Evolutionary conservation across 2,329 filamentous ascomycete genomes (phyloP), one percentile per base, ranked within the genome.

Genomic region (Penicillium sp.): DNA sequence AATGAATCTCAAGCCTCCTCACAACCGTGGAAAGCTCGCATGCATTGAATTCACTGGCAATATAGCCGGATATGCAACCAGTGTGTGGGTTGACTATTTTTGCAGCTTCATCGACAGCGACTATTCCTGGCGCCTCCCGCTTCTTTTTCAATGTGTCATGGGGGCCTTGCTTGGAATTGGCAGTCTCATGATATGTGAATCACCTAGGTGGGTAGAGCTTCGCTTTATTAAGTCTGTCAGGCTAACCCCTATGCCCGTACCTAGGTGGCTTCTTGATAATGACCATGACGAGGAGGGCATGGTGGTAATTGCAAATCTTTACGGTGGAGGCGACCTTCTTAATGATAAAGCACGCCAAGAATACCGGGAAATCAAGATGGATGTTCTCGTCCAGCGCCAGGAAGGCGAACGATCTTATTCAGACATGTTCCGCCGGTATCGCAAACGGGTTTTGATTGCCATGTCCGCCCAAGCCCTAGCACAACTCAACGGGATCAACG

Each of bases 41-140:
- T 97, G 93, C 70, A 97, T 99, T 59, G 93, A 99, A 70, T 99
- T 97, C 66, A 92, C 92, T 0, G 93, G 93, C 46, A 99, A 99
- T 72, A 95, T 99, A 56, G 86, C 89, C 53, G 93, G 93, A 28
- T 99, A 99, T 68, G 87, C 92, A 46, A 90, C 89, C 45, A 97
- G 92, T 61, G 92, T 97, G 18, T 99, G 93, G 93, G 92, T 97
- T 25, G 93, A 99, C 71, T 99, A 97, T 72, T 92, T 93, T 63
- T 96, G 91, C 72, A 93, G 88, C 50, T 96, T 80, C 67, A 97
- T 99, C 65, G 72, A 89, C 54, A 88, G 78, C 62, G 77, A 97
- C 68, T 80, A 86, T 74, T 89, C 93, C 2, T 99, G 93, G 93
- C 87, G 93, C 41, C 62, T 96, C 37, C 93, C 93, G 1, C 75